Evolutionary conservation across 1,284 basidiomycete genomes (phyloP).

Genomic region (Sanghuangporus sanghuang): DNA sequence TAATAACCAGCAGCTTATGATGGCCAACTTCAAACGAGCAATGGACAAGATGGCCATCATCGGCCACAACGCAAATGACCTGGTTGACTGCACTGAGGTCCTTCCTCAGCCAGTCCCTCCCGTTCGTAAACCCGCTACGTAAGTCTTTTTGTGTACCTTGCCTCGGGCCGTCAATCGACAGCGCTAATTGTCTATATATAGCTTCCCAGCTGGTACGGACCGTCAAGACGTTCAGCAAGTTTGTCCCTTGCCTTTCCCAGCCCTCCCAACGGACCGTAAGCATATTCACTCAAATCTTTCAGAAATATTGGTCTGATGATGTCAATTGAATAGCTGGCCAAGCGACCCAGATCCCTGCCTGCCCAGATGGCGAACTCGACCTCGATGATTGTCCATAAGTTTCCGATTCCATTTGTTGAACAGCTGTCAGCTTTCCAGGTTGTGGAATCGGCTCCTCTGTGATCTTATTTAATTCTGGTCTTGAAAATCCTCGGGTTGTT

Average conservation of each 20-base stretch:
- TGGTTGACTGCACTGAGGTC: constrained; percentile 20
- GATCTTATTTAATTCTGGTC: too few relatives aligned
- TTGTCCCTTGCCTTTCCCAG: constrained; percentile 16
- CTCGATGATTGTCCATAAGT: constrained; percentile 10
- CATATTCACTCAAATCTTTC: not conserved
- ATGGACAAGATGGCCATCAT: constrained; percentile 18
- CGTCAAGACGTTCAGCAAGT: constrained; percentile 10
- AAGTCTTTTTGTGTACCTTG: not conserved
- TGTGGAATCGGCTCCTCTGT: too few relatives aligned
- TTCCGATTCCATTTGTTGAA: not conserved
- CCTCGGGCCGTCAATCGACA: not conserved
- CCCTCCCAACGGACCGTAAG: constrained; percentile 14
- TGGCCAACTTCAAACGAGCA: constrained; percentile 16
- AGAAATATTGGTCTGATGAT: not conserved
- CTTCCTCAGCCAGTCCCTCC: constrained; percentile 12
- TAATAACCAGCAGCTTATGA: constrained; percentile 18
- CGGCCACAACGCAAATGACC: constrained; percentile 16
- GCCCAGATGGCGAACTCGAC: constrained; percentile 16
- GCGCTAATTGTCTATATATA: not conserved
- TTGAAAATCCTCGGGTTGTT: too few relatives aligned
- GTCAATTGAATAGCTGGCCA: not conserved
- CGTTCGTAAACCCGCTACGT: constrained; percentile 16
- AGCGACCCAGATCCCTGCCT: constrained; percentile 15
- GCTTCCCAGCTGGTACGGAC: constrained; percentile 16
- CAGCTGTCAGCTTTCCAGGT: not conserved